Conservation (phyloP, 129 eudicot species). For the Sambucus nigra region DNA sequence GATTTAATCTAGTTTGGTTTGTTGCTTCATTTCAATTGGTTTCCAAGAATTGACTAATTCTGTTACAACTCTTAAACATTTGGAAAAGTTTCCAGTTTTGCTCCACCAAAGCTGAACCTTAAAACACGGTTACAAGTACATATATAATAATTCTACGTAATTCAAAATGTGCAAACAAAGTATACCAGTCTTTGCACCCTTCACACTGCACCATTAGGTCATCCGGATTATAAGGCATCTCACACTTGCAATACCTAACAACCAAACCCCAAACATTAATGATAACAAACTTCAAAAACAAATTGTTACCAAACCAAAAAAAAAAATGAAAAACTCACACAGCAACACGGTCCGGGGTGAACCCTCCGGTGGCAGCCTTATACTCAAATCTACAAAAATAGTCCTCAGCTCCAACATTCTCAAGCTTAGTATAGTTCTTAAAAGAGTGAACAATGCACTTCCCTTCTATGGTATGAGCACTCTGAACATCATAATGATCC, state of each 20-base stretch:
- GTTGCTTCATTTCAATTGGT: too few relatives aligned
- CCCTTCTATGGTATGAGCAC: constrained; percentile 12
- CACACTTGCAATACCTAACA: constrained; percentile 21
- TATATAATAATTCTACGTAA: too few relatives aligned
- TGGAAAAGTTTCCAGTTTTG: too few relatives aligned
- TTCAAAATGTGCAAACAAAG: not conserved
- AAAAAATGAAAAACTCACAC: constrained; percentile 9
- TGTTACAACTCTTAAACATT: too few relatives aligned
- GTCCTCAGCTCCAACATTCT: constrained; percentile 14
- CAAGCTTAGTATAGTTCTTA: constrained; percentile 15
- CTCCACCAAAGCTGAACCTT: too few relatives aligned
- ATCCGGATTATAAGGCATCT: constrained; percentile 31
- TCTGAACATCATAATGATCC: constrained; percentile 12
- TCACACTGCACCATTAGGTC: constrained; percentile 35
- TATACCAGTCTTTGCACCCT: constrained; percentile 31
- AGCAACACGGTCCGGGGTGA: constrained; percentile 10
- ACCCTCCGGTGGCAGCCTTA: constrained; percentile 15
- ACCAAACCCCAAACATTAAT: not conserved
- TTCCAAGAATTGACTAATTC: too few relatives aligned
- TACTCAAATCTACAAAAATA: constrained; percentile 16
- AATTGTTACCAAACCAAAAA: not conserved
- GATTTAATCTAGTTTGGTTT: too few relatives aligned
- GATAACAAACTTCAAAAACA: not conserved
- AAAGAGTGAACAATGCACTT: constrained; percentile 17
- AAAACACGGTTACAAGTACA: too few relatives aligned